Base-by-base conservation (phyloP, 148 eudicot species). In the Diospyros lotus region DNA sequence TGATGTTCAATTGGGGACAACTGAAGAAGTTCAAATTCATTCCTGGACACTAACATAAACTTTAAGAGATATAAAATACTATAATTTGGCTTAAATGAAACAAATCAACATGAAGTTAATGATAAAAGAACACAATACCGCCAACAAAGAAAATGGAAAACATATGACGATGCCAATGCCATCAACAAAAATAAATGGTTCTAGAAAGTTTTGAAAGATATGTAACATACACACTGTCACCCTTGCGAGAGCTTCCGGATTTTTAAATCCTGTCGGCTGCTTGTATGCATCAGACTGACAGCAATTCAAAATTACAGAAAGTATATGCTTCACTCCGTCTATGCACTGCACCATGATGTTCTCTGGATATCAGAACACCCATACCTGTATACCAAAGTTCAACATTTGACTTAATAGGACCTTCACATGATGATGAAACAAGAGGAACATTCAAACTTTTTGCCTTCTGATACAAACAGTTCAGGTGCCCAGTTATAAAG, bases 341-440 rank as follows among this genome's bases (percentile, higher is more conserved):
- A 86, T 17, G 83, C 86, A 86, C 86, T 81, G 86, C 81, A 86
- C 73, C 89, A 86, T 86, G 81, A 59, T 86, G 74, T 72, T 71
- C 60, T 80, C 73, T 64, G 62, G 60, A 53, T 58, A 75, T 79
- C 83, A 77, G 71, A 79, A 83, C 81, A 76, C 74, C 68, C 77
- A 81, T 83, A 72, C 81, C 89, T 86, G 80, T 54, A 59, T 46
- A 70, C 58, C 74, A 48, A 38, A 40, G 3, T 18, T 48, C 4
- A 68, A 50, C 9, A 45, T 18, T 51, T 13, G 12, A 66, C 56
- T 68, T 7, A 50, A 48, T 17, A 38, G 51, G 4, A 44, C 18
- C 70, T 55, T 2, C 41, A 5, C 55, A 48, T 45, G n/a, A 9
- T 6, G n/a, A 43, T 66, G 69, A 45, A 44, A 6, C 15, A 9